Conservation (phyloP, 2,329 filamentous ascomycete genomes). For the Penicillium italicum region DNA sequence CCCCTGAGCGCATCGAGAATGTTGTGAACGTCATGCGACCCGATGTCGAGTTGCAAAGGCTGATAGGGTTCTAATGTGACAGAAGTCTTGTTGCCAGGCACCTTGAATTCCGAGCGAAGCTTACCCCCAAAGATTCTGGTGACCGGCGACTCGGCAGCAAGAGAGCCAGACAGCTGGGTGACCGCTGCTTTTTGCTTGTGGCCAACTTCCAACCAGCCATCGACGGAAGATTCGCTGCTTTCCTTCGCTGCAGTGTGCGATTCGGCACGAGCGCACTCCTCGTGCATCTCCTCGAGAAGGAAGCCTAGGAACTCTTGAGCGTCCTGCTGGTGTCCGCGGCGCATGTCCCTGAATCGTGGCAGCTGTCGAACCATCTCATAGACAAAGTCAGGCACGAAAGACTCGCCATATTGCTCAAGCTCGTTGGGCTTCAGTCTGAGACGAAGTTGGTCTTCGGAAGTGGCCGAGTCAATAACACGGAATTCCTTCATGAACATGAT, state of each 20-base stretch:
- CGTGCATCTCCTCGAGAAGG: constrained; percentile 84
- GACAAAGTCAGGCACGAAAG: constrained; percentile 90
- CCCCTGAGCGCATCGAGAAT: constrained; percentile 87
- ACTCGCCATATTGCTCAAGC: constrained; percentile 83
- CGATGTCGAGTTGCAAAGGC: constrained; percentile 91
- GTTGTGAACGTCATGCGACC: constrained; percentile 77
- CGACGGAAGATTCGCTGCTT: constrained; percentile 44
- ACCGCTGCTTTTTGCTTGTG: constrained; percentile 83
- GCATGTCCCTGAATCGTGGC: constrained; percentile 87
- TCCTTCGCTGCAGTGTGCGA: constrained; percentile 48
- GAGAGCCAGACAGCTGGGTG: constrained; percentile 77
- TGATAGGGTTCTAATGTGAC: constrained; percentile 93
- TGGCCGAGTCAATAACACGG: constrained; percentile 75
- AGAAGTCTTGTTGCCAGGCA: constrained; percentile 82
- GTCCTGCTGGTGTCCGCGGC: constrained; percentile 93
- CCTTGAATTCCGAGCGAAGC: constrained; percentile 80
- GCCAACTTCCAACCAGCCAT: constrained; percentile 92
- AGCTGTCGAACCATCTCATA: constrained; percentile 88
- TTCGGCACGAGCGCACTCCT: constrained; percentile 82
- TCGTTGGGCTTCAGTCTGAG: constrained; percentile 74
- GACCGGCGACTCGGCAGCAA: constrained; percentile 72
- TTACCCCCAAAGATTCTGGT: constrained; percentile 94
- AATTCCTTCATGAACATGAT: constrained; percentile 97
- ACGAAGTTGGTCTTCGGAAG: constrained; percentile 68
- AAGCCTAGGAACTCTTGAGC: constrained; percentile 96